Conservation (phyloP, 805 yeast genomes). For the Saccharomycopsis fermentans region DNA sequence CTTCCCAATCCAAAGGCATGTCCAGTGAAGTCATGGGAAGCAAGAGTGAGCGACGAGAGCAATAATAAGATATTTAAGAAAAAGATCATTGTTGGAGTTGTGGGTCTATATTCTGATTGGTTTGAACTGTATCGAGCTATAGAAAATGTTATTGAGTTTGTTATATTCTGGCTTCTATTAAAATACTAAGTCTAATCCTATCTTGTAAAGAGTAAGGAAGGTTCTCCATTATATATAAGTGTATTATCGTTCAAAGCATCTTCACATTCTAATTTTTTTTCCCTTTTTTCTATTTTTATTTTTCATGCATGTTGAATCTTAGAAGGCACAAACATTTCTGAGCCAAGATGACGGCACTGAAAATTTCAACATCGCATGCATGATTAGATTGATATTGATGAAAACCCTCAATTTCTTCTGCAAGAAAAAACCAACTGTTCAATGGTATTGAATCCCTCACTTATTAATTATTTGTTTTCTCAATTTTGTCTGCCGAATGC, state of each 20-base stretch:
- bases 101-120: no score
- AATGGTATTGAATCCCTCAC: neutral
- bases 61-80: neutral
- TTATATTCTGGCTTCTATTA: no score
- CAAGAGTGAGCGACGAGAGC: neutral
- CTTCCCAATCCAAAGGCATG: slow-evolving; percentile 14
- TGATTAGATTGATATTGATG: no score
- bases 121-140: no score
- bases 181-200: no score
- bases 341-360: neutral
- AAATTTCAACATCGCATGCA: neutral
- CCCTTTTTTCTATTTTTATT: neutral
- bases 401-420: neutral
- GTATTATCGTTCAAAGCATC: no score
- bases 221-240: no score
- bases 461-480: neutral
- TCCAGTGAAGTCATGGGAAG: slow-evolving; percentile 12
- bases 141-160: no score
- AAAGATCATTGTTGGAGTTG: neutral
- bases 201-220: neutral
- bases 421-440: neutral
- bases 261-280: neutral
- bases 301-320: neutral
- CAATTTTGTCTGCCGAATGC: neutral
- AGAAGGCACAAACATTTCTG: neutral